Evolutionary conservation across 345 rosid species (phyloP), one percentile per base, ranked within the genome.

Genomic region (Lepidium didymum): DNA sequence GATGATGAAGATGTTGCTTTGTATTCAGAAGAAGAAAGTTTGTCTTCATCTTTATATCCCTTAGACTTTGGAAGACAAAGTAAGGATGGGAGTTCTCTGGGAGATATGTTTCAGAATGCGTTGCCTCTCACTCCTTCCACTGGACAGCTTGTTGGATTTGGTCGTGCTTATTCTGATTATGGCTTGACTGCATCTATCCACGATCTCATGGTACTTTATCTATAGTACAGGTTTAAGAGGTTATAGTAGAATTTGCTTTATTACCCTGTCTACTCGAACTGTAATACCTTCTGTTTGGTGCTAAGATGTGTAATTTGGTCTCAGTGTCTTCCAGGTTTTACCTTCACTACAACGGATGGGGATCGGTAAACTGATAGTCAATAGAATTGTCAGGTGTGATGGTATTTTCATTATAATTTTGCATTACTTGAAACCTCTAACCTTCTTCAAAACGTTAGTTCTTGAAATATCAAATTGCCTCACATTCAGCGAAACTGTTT

Each of bases 151-250:
- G 92, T 93, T 55, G 98, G 94, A 21, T 87, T 93, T 35, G 96
- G 96, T 34, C 85, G 96, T 36, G 97, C 89, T 3, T 87, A 90
- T 73, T 88, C 97, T 67, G 97, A 93, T 72, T 8, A 61, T 36
- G 88, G 89, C 58, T 81, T 93, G 81, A 90, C 96, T 10, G 97
- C 98, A 57, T 84, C 98, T 54, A 81, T 93, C 42, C 73, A 83
- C 31, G 96, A 93, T 80, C 81, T 90, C 49, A 81, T 88, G 97
- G 96, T 86, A 72, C 19, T 42, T 69, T 13, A 25, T 15, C 23
- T 60, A 41, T 47, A 46, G 1, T 57, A 55, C 7, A 27, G 29
- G 29, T 49, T 33, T 51, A 61, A 33, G 6, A 50, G 66, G 16
- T 40, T 56, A 10, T 47, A 29, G 43, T 65, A n/a, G 40, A 55